Evolutionary conservation across 164 flowering plant species (phyloP).

Genomic region (Vitis amurensis): DNA sequence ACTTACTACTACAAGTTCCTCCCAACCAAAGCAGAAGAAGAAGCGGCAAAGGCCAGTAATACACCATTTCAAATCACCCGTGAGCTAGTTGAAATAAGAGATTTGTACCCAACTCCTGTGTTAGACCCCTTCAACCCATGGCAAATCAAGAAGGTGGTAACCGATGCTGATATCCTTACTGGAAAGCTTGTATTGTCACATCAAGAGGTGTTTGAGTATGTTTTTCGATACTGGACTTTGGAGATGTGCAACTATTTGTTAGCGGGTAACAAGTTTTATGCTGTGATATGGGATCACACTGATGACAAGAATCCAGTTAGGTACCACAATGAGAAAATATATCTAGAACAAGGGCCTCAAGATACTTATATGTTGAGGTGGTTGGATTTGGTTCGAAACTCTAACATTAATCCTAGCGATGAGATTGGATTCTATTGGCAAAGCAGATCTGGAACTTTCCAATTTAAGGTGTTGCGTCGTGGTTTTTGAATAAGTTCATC

Average conservation of each 20-base stretch:
- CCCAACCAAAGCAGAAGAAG: constrained; percentile 14
- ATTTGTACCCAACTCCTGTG: constrained; percentile 7
- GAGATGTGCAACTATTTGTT: neutral
- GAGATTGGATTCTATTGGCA: neutral
- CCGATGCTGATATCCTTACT: neutral
- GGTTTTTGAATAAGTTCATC: neutral
- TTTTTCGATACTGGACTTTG: neutral
- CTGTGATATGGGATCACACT: neutral
- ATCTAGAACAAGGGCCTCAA: neutral
- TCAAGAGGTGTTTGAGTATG: neutral
- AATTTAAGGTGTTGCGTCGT: neutral
- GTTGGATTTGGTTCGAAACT: neutral
- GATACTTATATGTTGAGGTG: neutral
- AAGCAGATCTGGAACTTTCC: neutral
- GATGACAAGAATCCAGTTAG: neutral
- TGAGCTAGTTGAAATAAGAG: neutral
- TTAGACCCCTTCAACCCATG: constrained; percentile 14
- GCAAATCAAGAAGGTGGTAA: constrained; percentile 6
- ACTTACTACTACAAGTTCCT: constrained; percentile 9
- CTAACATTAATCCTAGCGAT: neutral
- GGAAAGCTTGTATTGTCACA: neutral
- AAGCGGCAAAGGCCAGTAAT: neutral
- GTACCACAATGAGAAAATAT: neutral
- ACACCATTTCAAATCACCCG: constrained; percentile 3
- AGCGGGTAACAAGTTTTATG: neutral